Evolutionary conservation across 805 yeast species (phyloP), one percentile per base, ranked within the genome.

Genomic region (Jamesozyma hellenica): DNA sequence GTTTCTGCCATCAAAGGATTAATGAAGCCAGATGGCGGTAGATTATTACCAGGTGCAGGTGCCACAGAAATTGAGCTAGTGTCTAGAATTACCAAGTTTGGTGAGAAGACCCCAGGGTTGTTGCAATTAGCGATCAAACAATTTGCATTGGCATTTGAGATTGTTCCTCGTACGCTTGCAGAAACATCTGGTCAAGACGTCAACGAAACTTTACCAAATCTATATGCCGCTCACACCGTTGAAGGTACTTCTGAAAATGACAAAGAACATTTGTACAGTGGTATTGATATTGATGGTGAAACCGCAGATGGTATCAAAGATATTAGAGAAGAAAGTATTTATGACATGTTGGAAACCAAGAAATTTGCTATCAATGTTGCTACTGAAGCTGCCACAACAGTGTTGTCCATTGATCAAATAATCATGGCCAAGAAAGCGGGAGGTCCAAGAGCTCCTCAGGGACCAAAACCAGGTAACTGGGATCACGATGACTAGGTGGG

Each of bases 341-440:
- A 70, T 56, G 98, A 90, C 61, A 73, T 90, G 46, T 72, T 82
- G 47, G 68, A 83, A 17, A 72, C 88, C 32, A 90, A 92, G 70
- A 74, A 72, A 53, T 82, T 85, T 46, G 98, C 96, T 35, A 81
- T 92, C 49, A 76, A 79, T 52, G 80, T 92, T 47, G 97, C 98
- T 14, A 87, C 96, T 3, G 97, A 92, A 50, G 96, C 96, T 36
- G 94, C 95, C 12, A 75, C 73, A 46, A 92, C 97, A 4, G 51
- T 49, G 19, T 39, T 49, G 19, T 79, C 94, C 19, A 92, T 92
- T 37, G 97, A 92, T 62, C 97, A 90, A 71, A 90, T 90, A 55
- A 92, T 90, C 59, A 92, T 90, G 92, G 97, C 98, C 34, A 90
- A 90, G 75, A 78, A 96, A 61, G 96, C 97, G 2, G 98, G 98